phyloP scores from a whole-genome alignment of 2,329 filamentous ascomycete species.

The Colletotrichum orchidophilum region DNA sequence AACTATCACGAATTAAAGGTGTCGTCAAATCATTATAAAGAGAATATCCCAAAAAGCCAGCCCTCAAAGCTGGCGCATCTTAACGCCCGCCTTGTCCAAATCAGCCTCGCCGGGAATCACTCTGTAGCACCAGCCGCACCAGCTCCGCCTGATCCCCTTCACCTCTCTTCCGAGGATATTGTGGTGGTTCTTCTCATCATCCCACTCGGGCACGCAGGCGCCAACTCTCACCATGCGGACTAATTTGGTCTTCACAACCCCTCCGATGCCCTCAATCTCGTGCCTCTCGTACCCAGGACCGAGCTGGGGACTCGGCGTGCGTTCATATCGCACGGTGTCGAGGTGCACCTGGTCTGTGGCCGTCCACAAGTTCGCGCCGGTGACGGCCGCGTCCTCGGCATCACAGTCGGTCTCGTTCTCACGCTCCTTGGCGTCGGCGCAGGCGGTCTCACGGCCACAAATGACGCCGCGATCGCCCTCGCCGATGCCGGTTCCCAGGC shows the following conservation, averaged over 20 bases:
- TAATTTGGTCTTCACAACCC: conserved; percentile 87
- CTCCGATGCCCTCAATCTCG: conserved; percentile 91
- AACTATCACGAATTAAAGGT: not conserved
- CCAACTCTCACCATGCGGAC: conserved; percentile 85
- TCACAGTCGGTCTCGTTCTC: conserved; percentile 89
- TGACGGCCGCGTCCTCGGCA: conserved; percentile 73
- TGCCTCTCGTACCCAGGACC: conserved; percentile 83
- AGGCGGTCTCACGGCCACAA: conserved; percentile 81
- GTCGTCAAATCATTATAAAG: conserved; percentile 3
- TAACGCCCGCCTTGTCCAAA: conserved; percentile 20
- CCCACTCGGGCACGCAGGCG: conserved; percentile 85
- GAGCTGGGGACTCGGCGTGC: conserved; percentile 60
- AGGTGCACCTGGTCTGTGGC: conserved; percentile 41
- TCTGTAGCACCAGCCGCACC: conserved; percentile 92
- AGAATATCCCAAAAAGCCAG: not conserved
- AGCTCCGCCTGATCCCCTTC: conserved; percentile 74
- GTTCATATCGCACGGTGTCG: conserved; percentile 38
- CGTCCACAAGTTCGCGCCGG: conserved; percentile 30
- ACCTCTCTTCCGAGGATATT: conserved; percentile 77
- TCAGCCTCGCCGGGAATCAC: conserved; percentile 68
- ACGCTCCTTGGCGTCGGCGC: conserved; percentile 79
- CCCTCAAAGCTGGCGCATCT: conserved; percentile 9
- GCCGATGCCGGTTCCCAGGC: conserved; percentile 86
- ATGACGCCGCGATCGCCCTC: conserved; percentile 89
- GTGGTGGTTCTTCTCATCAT: conserved; percentile 76